Percentiles rank a stretch among this genome's conserved stretches.
Evolutionary conservation across 2,329 filamentous ascomycete genomes (phyloP).

Genomic region (Monilinia fructicola): DNA sequence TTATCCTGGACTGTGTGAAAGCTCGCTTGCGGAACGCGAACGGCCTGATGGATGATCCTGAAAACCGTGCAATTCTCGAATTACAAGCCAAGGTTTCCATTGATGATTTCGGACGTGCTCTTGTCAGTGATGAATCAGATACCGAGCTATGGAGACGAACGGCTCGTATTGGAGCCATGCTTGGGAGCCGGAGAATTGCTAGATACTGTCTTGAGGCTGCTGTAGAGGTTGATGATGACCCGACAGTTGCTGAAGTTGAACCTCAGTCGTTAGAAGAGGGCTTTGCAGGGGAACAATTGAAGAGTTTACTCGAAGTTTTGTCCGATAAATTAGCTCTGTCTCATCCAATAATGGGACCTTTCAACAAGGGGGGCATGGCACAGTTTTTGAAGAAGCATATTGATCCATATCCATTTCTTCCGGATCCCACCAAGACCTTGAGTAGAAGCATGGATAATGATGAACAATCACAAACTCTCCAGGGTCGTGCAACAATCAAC

Average conservation of each 20-base stretch:
- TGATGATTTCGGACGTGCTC: constrained; percentile 56
- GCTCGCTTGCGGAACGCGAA: constrained; percentile 48
- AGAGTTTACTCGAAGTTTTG: constrained; percentile 53
- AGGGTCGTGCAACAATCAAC: constrained; percentile 28
- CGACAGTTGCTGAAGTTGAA: constrained; percentile 59
- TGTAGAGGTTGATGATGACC: constrained; percentile 66
- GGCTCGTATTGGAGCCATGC: constrained; percentile 57
- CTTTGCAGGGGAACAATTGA: constrained; percentile 62
- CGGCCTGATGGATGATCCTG: constrained; percentile 36
- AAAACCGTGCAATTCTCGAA: constrained; percentile 42
- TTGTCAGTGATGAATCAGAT: constrained; percentile 66
- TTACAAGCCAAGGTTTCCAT: constrained; percentile 47
- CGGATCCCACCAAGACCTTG: constrained; percentile 47
- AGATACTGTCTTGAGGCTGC: constrained; percentile 65
- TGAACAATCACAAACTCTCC: constrained; percentile 22
- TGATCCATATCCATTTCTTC: constrained; percentile 63
- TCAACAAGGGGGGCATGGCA: constrained; percentile 53
- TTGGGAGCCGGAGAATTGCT: constrained; percentile 57
- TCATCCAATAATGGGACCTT: constrained; percentile 61
- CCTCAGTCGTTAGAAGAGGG: constrained; percentile 63
- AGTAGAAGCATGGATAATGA: constrained; percentile 1
- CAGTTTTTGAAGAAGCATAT: constrained; percentile 52
- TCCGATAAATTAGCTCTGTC: constrained; percentile 56
- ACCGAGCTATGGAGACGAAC: constrained; percentile 64
- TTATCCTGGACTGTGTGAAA: constrained; percentile 73